These are phyloP conservation scores for Tuctoria greenei DNA, from an alignment of 176 grass and related monocot genomes.

Conservation along the genomic window DNA sequence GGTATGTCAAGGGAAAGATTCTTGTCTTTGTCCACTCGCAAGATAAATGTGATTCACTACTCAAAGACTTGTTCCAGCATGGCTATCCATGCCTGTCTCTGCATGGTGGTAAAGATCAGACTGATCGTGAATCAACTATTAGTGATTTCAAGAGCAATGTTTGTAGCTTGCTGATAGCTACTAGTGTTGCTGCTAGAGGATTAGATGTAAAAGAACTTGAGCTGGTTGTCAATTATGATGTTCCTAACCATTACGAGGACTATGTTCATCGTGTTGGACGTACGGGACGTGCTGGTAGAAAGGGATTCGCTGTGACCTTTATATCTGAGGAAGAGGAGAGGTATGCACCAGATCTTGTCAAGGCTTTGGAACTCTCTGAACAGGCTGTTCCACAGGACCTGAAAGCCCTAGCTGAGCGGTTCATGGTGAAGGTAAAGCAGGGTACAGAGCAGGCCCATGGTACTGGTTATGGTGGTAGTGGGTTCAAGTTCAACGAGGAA, in stretches of 20 bases:
- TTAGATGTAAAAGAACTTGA: slow-evolving; percentile 98
- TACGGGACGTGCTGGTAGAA: slow-evolving; percentile 89
- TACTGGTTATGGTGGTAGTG: slow-evolving; percentile 95
- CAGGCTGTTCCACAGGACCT: slow-evolving; percentile 85
- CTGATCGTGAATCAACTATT: slow-evolving; percentile 90
- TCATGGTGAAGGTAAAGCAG: slow-evolving; percentile 93
- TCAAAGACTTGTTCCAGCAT: slow-evolving; percentile 92
- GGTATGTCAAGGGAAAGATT: slow-evolving; percentile 91
- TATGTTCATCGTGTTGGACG: slow-evolving; percentile 97
- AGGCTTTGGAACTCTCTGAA: slow-evolving; percentile 86
- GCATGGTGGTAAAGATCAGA: slow-evolving; percentile 95
- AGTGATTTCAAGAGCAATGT: slow-evolving; percentile 91
- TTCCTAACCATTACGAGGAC: slow-evolving; percentile 96
- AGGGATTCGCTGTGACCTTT: slow-evolving; percentile 87
- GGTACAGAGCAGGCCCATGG: slow-evolving; percentile 88
- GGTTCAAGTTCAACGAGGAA: slow-evolving; percentile 96
- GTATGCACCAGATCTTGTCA: slow-evolving; percentile 93
- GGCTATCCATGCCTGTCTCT: slow-evolving; percentile 89
- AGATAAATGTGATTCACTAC: slow-evolving; percentile 95
- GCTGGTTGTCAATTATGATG: slow-evolving; percentile 93
- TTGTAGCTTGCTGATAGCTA: slow-evolving; percentile 85
- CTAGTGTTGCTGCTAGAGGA: slow-evolving; percentile 87
- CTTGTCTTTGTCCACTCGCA: slow-evolving; percentile 97
- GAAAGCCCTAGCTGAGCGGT: slow-evolving; percentile 70
- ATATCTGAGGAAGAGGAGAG: slow-evolving; percentile 89